Percentiles rank a stretch among this genome's conserved stretches.
Conservation (phyloP, 495 filamentous ascomycete species). For the Penicillium pancosmium region DNA sequence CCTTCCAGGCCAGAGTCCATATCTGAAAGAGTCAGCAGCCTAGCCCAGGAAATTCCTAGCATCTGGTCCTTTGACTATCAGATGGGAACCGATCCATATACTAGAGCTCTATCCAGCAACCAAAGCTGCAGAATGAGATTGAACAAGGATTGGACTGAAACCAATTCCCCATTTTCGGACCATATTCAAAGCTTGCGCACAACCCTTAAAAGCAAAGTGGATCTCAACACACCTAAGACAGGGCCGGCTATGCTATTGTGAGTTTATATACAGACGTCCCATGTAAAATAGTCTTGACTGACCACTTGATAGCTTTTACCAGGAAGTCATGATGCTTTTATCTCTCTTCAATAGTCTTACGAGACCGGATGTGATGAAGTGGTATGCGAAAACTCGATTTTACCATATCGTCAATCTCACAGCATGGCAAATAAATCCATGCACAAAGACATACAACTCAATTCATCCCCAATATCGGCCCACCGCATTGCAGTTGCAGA, state of each 20-base stretch:
- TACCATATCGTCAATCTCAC: slow-evolving; percentile 21
- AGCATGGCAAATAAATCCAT: slow-evolving; percentile 19
- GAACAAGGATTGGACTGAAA: slow-evolving; percentile 3
- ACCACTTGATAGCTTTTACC: slow-evolving; percentile 1
- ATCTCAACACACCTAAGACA: background rate
- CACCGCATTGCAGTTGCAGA: slow-evolving; percentile 9
- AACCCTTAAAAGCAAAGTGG: slow-evolving; percentile 8
- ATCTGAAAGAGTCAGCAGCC: slow-evolving; percentile 7
- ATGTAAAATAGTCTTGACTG: background rate
- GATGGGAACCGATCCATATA: slow-evolving; percentile 11
- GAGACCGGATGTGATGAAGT: slow-evolving; percentile 18
- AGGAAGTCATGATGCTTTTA: slow-evolving; percentile 14
- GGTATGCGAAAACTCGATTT: slow-evolving; percentile 20
- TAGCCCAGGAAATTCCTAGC: slow-evolving; percentile 12
- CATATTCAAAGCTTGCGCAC: slow-evolving; percentile 9
- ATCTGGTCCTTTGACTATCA: slow-evolving; percentile 16
- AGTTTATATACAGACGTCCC: background rate
- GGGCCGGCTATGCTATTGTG: slow-evolving; percentile 4
- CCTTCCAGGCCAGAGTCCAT: background rate
- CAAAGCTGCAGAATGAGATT: slow-evolving; percentile 2
- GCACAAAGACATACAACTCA: slow-evolving; percentile 8
- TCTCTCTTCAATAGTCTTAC: slow-evolving; percentile 20
- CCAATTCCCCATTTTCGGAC: slow-evolving; percentile 14
- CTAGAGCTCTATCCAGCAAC: slow-evolving; percentile 1
- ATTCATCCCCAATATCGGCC: slow-evolving; percentile 16